Conservation (phyloP, 2,329 filamentous ascomycete genomes). For the Xylariaceae sp. region DNA sequence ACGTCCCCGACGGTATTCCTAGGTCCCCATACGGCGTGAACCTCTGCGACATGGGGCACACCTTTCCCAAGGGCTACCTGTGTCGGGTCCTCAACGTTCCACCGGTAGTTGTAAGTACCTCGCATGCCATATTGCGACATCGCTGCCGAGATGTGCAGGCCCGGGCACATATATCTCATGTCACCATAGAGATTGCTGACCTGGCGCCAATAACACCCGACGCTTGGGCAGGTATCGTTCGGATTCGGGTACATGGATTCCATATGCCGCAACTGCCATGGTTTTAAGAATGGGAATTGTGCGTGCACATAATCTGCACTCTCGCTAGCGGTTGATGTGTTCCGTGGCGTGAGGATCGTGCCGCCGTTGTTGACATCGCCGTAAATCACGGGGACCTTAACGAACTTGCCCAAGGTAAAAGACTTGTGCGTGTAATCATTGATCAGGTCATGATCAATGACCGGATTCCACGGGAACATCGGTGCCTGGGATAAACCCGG, state of each 20-base stretch:
- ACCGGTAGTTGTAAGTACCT: conserved; percentile 68
- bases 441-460: conserved; percentile 57
- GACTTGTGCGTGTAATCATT: conserved; percentile 52
- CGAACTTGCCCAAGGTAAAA: conserved; percentile 52
- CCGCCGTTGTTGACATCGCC: conserved; percentile 68
- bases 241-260: conserved; percentile 59
- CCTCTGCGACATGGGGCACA: conserved; percentile 68
- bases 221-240: conserved; percentile 48
- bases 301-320: conserved; percentile 59
- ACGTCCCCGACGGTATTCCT: conserved; percentile 51
- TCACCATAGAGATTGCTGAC: conserved; percentile 64
- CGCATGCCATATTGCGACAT: conserved; percentile 38
- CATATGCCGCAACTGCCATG: conserved; percentile 52
- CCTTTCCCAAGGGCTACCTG: conserved; percentile 59
- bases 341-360: conserved; percentile 59
- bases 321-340: conserved; percentile 48
- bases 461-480: conserved; percentile 57
- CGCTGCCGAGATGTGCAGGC: conserved; percentile 54
- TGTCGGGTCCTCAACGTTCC: conserved; percentile 64
- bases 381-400: conserved; percentile 57
- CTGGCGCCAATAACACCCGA: conserved; percentile 61
- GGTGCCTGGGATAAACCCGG: conserved; percentile 42
- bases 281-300: conserved; percentile 60
- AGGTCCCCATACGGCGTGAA: conserved; percentile 69
- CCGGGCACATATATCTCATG: conserved; percentile 66